Conservation (phyloP, 2,329 filamentous ascomycete species). For the Teratosphaeria pseudoeucalypti region DNA sequence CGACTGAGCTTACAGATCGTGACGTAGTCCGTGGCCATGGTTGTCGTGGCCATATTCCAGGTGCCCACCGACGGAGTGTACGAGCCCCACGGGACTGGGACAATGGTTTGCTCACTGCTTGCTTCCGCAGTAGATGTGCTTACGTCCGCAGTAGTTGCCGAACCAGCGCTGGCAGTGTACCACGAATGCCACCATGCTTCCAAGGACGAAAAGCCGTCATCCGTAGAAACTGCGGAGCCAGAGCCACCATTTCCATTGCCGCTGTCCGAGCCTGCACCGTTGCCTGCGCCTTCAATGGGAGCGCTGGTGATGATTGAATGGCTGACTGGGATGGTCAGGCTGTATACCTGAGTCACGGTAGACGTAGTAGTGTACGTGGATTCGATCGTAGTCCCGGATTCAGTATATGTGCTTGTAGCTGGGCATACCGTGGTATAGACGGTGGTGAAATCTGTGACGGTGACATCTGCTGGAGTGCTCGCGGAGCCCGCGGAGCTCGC, state of each 20-base stretch:
- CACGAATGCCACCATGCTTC: background rate
- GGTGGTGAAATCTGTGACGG: background rate
- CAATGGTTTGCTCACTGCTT: background rate
- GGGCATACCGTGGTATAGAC: slow-evolving; percentile 1
- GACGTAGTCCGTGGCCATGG: background rate
- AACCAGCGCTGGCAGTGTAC: background rate
- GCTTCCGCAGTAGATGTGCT: background rate
- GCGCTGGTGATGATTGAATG: background rate
- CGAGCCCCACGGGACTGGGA: background rate
- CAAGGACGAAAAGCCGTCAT: background rate
- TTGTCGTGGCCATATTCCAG: background rate
- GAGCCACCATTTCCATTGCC: background rate
- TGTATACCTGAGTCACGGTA: background rate
- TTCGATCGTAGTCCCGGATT: background rate
- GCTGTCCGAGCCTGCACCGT: background rate
- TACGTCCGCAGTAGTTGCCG: background rate
- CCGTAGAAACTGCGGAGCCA: background rate
- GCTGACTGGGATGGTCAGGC: background rate
- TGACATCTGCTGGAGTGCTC: background rate
- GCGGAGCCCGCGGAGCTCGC: background rate
- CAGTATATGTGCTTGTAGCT: background rate
- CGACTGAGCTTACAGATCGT: background rate
- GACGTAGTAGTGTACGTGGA: background rate
- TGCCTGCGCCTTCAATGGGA: background rate
- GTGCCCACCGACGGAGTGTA: background rate